A percentile compares a stretch with the other conserved stretches of the same genome.
Evolutionary conservation across 2,329 filamentous ascomycete species (phyloP).

Genomic region (Aspergillus quadrilineatus): DNA sequence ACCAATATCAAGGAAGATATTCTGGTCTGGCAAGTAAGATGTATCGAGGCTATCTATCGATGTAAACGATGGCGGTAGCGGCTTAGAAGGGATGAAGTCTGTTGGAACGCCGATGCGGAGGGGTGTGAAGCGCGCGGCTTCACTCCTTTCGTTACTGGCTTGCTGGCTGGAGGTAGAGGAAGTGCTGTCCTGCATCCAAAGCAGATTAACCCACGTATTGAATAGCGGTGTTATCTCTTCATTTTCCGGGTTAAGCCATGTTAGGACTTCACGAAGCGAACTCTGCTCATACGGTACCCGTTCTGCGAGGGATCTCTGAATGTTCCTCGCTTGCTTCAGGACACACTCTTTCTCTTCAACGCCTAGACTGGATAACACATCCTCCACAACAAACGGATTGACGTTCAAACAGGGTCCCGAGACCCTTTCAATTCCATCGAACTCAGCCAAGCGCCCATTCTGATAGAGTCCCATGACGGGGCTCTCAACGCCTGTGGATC

Average conservation of each 20-base stretch:
- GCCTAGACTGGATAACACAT: slow-evolving; percentile 3
- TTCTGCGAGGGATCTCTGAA: slow-evolving; percentile 27
- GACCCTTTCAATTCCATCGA: slow-evolving; percentile 26
- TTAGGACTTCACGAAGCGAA: slow-evolving; percentile 26
- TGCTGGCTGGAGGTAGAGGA: not conserved
- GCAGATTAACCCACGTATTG: slow-evolving; percentile 35
- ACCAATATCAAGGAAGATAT: slow-evolving; percentile 30
- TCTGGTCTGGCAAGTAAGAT: slow-evolving; percentile 22
- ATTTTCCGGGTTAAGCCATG: slow-evolving; percentile 16
- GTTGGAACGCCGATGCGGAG: slow-evolving; percentile 28
- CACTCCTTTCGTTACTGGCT: not conserved
- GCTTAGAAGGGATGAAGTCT: slow-evolving; percentile 24
- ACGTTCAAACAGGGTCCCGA: slow-evolving; percentile 34
- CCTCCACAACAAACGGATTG: slow-evolving; percentile 26
- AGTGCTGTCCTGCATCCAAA: slow-evolving; percentile 27
- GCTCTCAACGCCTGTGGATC: slow-evolving; percentile 17
- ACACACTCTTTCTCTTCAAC: not conserved
- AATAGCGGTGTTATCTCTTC: slow-evolving; percentile 21
- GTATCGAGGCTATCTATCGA: slow-evolving; percentile 26
- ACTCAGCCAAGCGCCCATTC: slow-evolving; percentile 30
- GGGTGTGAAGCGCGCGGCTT: slow-evolving; percentile 18
- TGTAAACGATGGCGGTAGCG: slow-evolving; percentile 15
- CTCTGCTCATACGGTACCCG: slow-evolving; percentile 32
- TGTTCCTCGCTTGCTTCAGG: slow-evolving; percentile 15
- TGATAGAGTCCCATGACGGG: slow-evolving; percentile 35